Conservation (phyloP, 495 filamentous ascomycete genomes). For the Penicillium desertorum region DNA sequence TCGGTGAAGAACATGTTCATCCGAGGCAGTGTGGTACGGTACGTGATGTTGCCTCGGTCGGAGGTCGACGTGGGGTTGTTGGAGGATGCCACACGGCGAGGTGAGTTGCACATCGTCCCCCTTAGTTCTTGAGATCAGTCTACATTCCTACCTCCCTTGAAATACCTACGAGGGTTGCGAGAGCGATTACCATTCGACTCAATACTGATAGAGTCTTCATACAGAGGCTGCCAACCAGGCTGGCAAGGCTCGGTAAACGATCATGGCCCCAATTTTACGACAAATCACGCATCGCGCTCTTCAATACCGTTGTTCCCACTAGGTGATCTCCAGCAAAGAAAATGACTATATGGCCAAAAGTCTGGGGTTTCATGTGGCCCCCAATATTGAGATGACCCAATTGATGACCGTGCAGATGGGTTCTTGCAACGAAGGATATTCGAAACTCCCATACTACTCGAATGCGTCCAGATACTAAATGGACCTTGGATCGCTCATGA, state of each 20-base stretch:
- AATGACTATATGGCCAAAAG: not conserved
- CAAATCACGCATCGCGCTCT: constrained; percentile 18
- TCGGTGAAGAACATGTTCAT: constrained; percentile 99
- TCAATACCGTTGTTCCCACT: constrained; percentile 22
- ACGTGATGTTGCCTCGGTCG: constrained; percentile 85
- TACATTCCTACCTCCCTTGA: not conserved
- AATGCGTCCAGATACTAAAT: not conserved
- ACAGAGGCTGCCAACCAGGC: constrained; percentile 55
- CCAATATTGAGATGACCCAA: not conserved
- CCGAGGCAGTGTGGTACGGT: constrained; percentile 91
- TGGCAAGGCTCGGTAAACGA: constrained; percentile 46
- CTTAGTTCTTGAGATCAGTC: not conserved
- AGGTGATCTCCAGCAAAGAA: constrained; percentile 26
- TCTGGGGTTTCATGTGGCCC: constrained; percentile 5
- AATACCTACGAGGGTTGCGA: not conserved
- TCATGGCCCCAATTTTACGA: constrained; percentile 11
- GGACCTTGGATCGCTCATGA: not conserved
- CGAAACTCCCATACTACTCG: not conserved
- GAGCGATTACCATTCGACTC: not conserved
- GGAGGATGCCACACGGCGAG: constrained; percentile 94
- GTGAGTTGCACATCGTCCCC: constrained; percentile 47
- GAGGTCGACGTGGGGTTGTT: constrained; percentile 87
- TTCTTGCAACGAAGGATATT: not conserved
- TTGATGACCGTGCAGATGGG: not conserved
- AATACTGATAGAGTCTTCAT: constrained; percentile 18